These are phyloP conservation scores for Citrus unshiu DNA, from an alignment of 345 rosid species.

Conservation along the genomic window DNA sequence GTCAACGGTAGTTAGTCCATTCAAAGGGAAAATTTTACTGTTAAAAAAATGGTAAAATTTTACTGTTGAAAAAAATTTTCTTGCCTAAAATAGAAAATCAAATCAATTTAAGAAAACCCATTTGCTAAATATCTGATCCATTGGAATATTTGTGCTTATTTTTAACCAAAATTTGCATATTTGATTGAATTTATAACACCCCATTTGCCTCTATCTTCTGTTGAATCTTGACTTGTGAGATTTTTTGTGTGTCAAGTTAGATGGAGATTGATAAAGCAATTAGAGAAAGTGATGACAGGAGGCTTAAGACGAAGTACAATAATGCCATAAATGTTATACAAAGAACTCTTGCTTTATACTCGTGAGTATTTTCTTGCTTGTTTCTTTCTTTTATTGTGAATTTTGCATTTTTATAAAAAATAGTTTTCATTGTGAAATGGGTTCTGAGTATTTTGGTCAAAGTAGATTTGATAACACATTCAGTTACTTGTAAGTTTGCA, in stretches of 20 bases:
- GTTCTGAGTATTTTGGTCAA: constrained; percentile 7
- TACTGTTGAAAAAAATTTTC: neutral
- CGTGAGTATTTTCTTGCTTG: constrained; percentile 46
- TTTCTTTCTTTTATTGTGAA: neutral
- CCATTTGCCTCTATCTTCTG: constrained; percentile 4
- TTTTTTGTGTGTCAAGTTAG: constrained; percentile 18
- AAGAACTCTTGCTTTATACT: constrained; percentile 87
- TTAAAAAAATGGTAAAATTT: too few species aligned
- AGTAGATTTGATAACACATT: neutral
- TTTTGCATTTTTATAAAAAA: neutral
- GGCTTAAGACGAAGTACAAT: constrained; percentile 90
- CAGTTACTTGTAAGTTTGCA: neutral
- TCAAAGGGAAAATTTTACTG: neutral
- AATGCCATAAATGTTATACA: constrained; percentile 84
- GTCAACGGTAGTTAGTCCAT: neutral
- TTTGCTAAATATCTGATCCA: neutral
- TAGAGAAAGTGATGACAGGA: constrained; percentile 71
- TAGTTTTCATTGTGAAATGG: constrained; percentile 3
- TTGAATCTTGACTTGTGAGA: constrained; percentile 7
- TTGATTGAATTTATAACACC: neutral
- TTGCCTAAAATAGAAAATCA: neutral
- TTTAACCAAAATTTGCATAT: neutral
- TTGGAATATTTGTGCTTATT: neutral
- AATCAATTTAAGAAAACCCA: neutral
- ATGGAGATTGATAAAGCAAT: constrained; percentile 97